A percentile compares a stretch with the other conserved stretches of the same genome.
phyloP scores from a whole-genome alignment of 1,139 yeast genomes.

The Wickerhamomyces sp. region DNA sequence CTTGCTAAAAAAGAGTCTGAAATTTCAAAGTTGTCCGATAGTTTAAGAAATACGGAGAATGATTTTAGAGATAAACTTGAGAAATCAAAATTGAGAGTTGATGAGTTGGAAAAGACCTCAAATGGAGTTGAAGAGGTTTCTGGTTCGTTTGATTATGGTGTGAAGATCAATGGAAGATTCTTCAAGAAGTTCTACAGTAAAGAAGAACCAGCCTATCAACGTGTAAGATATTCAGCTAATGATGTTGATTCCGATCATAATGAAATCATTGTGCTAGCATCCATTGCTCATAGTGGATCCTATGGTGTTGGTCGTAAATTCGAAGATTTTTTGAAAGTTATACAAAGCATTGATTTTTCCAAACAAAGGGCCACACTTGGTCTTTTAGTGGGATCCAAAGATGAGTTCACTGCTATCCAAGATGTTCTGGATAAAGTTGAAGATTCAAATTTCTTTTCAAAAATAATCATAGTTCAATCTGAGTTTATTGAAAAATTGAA shows the following conservation, averaged over 20 bases:
- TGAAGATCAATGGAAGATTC: slow-evolving; percentile 7
- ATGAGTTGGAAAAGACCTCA: background rate
- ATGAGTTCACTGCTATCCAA: slow-evolving; percentile 13
- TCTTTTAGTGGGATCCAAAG: slow-evolving; percentile 14
- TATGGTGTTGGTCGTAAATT: slow-evolving; percentile 15
- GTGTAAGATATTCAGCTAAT: slow-evolving; percentile 7
- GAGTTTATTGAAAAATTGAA: slow-evolving; percentile 20
- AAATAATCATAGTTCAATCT: slow-evolving; percentile 18
- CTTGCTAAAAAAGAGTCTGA: background rate
- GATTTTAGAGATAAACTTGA: background rate
- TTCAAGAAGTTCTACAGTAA: slow-evolving; percentile 3
- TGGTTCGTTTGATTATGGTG: background rate
- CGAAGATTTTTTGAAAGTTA: slow-evolving; percentile 9
- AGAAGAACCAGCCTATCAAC: slow-evolving; percentile 12
- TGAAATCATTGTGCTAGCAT: slow-evolving; percentile 13
- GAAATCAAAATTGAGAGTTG: background rate
- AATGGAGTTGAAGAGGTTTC: background rate
- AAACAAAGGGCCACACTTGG: slow-evolving; percentile 13
- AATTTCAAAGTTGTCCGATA: background rate
- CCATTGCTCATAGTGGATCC: slow-evolving; percentile 12
- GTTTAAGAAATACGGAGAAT: background rate
- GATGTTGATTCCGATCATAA: slow-evolving; percentile 6
- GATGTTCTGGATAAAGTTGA: slow-evolving; percentile 8
- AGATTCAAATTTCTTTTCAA: slow-evolving; percentile 10
- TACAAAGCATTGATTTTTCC: slow-evolving; percentile 11